These are phyloP conservation scores for Epichloe scottii DNA, from an alignment of 2,329 filamentous ascomycete species.

Conservation along the genomic window DNA sequence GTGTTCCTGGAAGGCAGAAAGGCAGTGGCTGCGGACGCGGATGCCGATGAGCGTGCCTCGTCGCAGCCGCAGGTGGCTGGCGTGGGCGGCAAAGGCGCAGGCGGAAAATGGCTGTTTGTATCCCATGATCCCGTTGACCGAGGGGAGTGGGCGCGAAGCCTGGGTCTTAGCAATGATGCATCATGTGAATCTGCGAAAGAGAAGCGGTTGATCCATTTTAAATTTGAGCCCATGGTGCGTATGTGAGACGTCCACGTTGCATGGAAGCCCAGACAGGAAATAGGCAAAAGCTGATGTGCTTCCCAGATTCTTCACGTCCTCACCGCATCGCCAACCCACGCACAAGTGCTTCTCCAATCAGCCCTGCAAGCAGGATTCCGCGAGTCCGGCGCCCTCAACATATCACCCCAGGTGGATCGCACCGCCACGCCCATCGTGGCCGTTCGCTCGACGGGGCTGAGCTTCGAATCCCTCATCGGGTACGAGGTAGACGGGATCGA, in stretches of 20 bases:
- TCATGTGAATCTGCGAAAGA: constrained; percentile 5
- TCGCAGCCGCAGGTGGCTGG: constrained; percentile 35
- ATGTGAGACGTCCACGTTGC: background rate
- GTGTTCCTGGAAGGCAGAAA: constrained; percentile 76
- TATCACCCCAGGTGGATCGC: constrained; percentile 28
- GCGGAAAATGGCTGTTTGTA: constrained; percentile 75
- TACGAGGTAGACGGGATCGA: constrained; percentile 27
- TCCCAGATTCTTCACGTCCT: constrained; percentile 77
- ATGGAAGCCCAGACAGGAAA: constrained; percentile 54
- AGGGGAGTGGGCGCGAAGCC: constrained; percentile 18
- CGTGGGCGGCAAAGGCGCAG: constrained; percentile 74
- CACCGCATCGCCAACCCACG: constrained; percentile 60
- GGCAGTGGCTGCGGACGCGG: constrained; percentile 3
- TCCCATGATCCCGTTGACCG: constrained; percentile 54
- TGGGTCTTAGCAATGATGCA: constrained; percentile 14
- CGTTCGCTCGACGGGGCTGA: constrained; percentile 70
- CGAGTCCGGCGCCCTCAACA: constrained; percentile 72
- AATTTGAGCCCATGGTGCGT: constrained; percentile 88
- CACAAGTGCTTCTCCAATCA: constrained; percentile 62
- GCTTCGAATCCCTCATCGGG: constrained; percentile 72
- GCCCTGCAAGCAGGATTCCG: constrained; percentile 76
- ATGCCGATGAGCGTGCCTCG: constrained; percentile 6
- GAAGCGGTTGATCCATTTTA: constrained; percentile 60
- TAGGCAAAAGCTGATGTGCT: constrained; percentile 37
- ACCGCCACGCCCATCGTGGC: constrained; percentile 59